Percentiles rank a stretch among this genome's conserved stretches.
These are phyloP conservation scores for Shiraia sp. DNA, from an alignment of 2,329 filamentous ascomycete genomes.

Conservation along the genomic window DNA sequence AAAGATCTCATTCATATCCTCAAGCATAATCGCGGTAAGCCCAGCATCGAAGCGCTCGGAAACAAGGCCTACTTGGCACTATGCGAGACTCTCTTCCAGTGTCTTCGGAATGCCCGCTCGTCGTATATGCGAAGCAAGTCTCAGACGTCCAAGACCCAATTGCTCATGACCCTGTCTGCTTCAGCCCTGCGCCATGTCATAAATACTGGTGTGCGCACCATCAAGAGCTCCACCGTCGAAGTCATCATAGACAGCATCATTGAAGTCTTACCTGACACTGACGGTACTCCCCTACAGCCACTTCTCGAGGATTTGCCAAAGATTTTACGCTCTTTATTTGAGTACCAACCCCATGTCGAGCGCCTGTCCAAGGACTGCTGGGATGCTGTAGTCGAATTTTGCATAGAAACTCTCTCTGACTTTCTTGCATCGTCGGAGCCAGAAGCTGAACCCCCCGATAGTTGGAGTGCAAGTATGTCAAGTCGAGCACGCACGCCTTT, in stretches of 20 bases:
- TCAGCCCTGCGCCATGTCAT: slow-evolving; percentile 73
- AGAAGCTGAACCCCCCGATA: slow-evolving; percentile 27
- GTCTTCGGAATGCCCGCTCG: slow-evolving; percentile 68
- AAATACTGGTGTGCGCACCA: slow-evolving; percentile 66
- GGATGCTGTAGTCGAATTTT: slow-evolving; percentile 72
- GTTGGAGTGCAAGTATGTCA: slow-evolving; percentile 34
- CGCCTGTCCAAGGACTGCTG: slow-evolving; percentile 72
- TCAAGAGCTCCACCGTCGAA: slow-evolving; percentile 78
- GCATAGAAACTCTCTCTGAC: slow-evolving; percentile 62
- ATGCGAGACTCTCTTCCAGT: slow-evolving; percentile 78
- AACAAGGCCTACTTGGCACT: slow-evolving; percentile 82
- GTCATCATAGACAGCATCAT: slow-evolving; percentile 81
- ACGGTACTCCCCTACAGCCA: slow-evolving; percentile 68
- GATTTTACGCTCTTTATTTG: slow-evolving; percentile 70
- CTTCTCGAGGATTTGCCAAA: slow-evolving; percentile 79
- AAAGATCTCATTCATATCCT: slow-evolving; percentile 61
- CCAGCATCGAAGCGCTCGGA: slow-evolving; percentile 55
- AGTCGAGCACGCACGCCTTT: slow-evolving; percentile 38
- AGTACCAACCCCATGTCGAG: slow-evolving; percentile 77
- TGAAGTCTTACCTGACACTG: slow-evolving; percentile 67
- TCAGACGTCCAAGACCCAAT: slow-evolving; percentile 34
- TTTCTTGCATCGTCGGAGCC: slow-evolving; percentile 22
- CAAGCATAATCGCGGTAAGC: slow-evolving; percentile 54
- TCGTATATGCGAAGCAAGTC: slow-evolving; percentile 58
- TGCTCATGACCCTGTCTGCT: slow-evolving; percentile 69